These are phyloP conservation scores for Calonectria honghensis DNA, from an alignment of 2,329 filamentous ascomycete species.

Conservation along the genomic window DNA sequence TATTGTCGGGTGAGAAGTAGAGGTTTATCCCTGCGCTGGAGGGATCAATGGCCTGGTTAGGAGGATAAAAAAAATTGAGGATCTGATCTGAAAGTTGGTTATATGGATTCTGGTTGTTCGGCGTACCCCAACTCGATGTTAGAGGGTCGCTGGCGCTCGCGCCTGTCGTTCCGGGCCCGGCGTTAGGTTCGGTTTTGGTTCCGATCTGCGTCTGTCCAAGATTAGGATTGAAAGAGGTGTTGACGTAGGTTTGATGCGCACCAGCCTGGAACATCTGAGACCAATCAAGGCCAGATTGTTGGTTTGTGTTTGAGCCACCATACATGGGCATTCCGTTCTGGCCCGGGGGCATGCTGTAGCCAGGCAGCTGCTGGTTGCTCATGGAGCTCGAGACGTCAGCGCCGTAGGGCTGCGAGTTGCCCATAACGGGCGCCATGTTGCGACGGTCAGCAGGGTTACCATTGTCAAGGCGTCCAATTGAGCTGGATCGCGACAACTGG, in stretches of 20 bases:
- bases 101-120: slow-evolving; percentile 70
- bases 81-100: slow-evolving; percentile 74
- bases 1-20: slow-evolving; percentile 80
- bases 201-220: slow-evolving; percentile 81
- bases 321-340: slow-evolving; percentile 81
- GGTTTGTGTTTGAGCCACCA: slow-evolving; percentile 75
- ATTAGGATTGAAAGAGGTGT: slow-evolving; percentile 78
- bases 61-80: slow-evolving; percentile 74
- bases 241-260: slow-evolving; percentile 80
- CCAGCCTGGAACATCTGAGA: slow-evolving; percentile 86
- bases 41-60: slow-evolving; percentile 67
- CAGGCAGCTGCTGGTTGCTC: slow-evolving; percentile 78
- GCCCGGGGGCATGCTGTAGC: slow-evolving; percentile 77
- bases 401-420: slow-evolving; percentile 73
- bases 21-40: slow-evolving; percentile 74
- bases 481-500: slow-evolving; percentile 77
- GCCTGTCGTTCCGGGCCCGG: slow-evolving; percentile 69
- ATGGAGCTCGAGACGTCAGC: slow-evolving; percentile 77
- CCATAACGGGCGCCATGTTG: slow-evolving; percentile 72
- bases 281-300: slow-evolving; percentile 82
- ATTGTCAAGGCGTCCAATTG: slow-evolving; percentile 75
- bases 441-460: slow-evolving; percentile 74
- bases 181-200: slow-evolving; percentile 80
- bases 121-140: slow-evolving; percentile 69
- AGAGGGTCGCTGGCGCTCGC: slow-evolving; percentile 67